Percentiles rank a stretch among this genome's conserved stretches.
Evolutionary conservation across 495 filamentous ascomycete species (phyloP).

Genomic region (Penicillium roqueforti): DNA sequence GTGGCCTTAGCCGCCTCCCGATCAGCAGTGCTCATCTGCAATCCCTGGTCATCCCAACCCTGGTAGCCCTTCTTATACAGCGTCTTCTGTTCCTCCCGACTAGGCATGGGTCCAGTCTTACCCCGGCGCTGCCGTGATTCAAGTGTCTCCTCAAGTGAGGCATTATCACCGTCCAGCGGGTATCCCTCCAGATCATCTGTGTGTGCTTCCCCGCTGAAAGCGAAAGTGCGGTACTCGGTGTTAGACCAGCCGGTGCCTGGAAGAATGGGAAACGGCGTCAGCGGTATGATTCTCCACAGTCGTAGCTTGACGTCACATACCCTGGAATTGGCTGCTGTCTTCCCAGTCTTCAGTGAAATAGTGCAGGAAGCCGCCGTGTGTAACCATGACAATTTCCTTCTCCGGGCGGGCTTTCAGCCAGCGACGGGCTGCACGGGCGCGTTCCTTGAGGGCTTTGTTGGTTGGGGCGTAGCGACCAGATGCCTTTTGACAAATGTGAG

Average conservation of each 20-base stretch:
- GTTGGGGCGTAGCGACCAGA: constrained; percentile 55
- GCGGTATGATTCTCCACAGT: not conserved
- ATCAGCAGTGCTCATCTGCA: constrained; percentile 42
- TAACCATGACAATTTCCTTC: constrained; percentile 66
- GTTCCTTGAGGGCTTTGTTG: constrained; percentile 52
- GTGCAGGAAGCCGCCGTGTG: constrained; percentile 67
- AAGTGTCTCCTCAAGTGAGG: constrained; percentile 57
- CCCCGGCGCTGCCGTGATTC: constrained; percentile 59
- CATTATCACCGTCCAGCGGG: constrained; percentile 49
- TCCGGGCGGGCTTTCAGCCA: constrained; percentile 58
- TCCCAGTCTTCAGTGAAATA: constrained; percentile 84
- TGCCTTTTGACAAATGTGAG: constrained; percentile 11
- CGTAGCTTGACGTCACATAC: constrained; percentile 30
- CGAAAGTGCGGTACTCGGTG: constrained; percentile 74
- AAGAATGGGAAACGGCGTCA: not conserved
- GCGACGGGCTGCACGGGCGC: constrained; percentile 61
- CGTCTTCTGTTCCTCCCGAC: constrained; percentile 36
- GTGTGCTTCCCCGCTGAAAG: constrained; percentile 51
- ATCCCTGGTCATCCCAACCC: constrained; percentile 43
- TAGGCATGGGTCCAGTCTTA: constrained; percentile 33
- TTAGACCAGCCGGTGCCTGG: constrained; percentile 80
- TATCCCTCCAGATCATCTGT: constrained; percentile 37
- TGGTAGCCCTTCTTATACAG: constrained; percentile 40
- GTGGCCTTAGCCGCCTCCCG: constrained; percentile 36
- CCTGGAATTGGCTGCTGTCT: constrained; percentile 52